Base-by-base conservation (phyloP, 2,329 filamentous ascomycete genomes). In the Rhynchosporium graminicola region DNA sequence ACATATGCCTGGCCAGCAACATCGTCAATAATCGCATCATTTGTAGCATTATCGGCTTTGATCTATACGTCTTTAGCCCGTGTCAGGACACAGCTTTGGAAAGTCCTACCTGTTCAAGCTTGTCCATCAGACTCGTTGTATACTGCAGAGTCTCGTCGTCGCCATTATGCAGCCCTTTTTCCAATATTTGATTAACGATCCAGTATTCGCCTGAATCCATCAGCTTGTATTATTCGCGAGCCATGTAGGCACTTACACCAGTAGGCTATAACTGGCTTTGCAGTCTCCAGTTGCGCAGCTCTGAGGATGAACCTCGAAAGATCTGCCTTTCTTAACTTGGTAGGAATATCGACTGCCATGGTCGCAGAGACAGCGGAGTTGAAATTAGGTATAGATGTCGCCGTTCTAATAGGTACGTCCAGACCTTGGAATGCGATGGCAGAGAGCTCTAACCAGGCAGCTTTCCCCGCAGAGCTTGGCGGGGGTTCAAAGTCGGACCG, bases 151-250 rank as follows among this genome's bases (percentile, higher is more conserved):
- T 88, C 73, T 94, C 92, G 67, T 89, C 83, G 74, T 95, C 90
- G 69, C 82, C 79, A 63, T 83, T 88, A 77, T 98, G 94, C 46
- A 98, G 84, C 50, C 87, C 83, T 74, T 88, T 91, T 58, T 84
- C 82, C 13, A 99, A 86, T 69, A 99, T 96, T 74, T 96, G 91
- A 72, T 98, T 92, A 52, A 97, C 90, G 31, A 95, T 91, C 82
- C 91, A 95, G 76, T 95, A 97, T 73, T 96, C 89, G 76, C 90
- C 91, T 95, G 45, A 65, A 70, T 68, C 69, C 63, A 60, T 74
- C 28, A 70, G 66, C 61, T 52, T 63, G 55, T 46, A 45, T 47
- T 47, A 50, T 6, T 15, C 9, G 33, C 48, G 38, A 29, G 38
- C 52, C 55, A 9, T 12, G 46, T 20, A 20, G 31, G 6, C 33